Evolutionary conservation across 192 early-diverging fungal genomes (phyloP), one percentile per base, ranked within the genome.

Genomic region (Haplosporangium gracile): DNA sequence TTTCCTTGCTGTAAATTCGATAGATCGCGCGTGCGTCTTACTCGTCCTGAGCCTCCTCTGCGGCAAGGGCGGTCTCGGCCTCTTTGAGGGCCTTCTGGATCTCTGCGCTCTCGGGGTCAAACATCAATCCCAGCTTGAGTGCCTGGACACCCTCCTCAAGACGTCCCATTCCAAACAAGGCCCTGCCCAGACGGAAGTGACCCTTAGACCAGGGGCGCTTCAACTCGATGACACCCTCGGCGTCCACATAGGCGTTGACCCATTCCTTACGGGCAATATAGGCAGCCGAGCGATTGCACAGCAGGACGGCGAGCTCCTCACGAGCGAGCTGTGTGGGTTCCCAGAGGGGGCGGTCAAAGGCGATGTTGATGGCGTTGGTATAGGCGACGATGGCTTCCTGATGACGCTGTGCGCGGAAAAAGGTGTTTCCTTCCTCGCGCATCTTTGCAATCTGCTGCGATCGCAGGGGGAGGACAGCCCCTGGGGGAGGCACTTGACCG

Each of bases 351-450:
- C 95, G 85, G 80, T 93, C 92, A 76, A 91, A 92, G 2, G 94
- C 93, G 40, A 97, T 83, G 34, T 94, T 95, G 68, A 98, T 94
- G 10, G 98, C 98, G 82, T 96, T 93, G 34, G 95, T 93, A 90
- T 99, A 99, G 63, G 94, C 92, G 8, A 90, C 88, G 81, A 98
- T 95, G 24, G 98, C 97, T 80, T 96, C 94, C 36, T 90, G 89
- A 82, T 94, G 96, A 45, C 97, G 94, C 82, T 96, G 95, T 18
- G 88, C 91, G 22, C 95, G 96, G 92, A 97, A 97, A 78, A 91
- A 73, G 72, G 95, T 95, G 93, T 99, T 99, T 63, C 98, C 98
- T 36, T 94, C 93, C n/a, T 93, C 92, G 75, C 88, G 90, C 47
- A 92, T 88, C 89, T 93, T 81, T 87, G 83, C 90, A 75, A 90